These are phyloP conservation scores for Emergomyces africanus DNA, from an alignment of 2,329 filamentous ascomycete genomes.

Conservation along the genomic window DNA sequence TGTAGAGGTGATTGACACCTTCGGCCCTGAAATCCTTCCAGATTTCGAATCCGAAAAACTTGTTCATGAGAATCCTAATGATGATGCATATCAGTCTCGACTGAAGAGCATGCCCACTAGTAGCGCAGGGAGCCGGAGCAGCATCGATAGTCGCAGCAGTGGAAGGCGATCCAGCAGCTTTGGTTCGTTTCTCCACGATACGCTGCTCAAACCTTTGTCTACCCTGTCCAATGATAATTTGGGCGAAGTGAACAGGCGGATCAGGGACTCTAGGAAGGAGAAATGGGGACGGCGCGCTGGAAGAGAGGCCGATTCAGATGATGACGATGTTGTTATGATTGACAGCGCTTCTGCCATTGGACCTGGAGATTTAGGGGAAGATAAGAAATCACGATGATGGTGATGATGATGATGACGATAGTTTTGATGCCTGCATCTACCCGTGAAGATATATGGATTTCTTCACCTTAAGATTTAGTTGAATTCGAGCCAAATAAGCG, in stretches of 20 bases:
- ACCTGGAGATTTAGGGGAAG: not conserved
- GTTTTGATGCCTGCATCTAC: not conserved
- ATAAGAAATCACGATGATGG: slow-evolving; percentile 1
- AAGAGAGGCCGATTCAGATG: slow-evolving; percentile 5
- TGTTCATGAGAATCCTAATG: slow-evolving; percentile 27
- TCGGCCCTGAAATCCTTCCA: slow-evolving; percentile 77
- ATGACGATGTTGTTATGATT: slow-evolving; percentile 1
- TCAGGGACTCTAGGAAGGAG: slow-evolving; percentile 61
- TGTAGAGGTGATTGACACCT: slow-evolving; percentile 69
- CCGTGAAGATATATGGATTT: not conserved
- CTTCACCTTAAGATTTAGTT: not conserved
- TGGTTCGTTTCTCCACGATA: not conserved
- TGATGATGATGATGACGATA: not conserved
- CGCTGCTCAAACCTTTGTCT: slow-evolving; percentile 3
- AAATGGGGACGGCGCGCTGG: slow-evolving; percentile 44
- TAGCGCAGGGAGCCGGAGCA: slow-evolving; percentile 4
- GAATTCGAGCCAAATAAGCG: not conserved
- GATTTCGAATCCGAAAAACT: slow-evolving; percentile 60
- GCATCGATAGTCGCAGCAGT: slow-evolving; percentile 1
- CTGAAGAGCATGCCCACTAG: slow-evolving; percentile 7
- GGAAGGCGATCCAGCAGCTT: slow-evolving; percentile 1
- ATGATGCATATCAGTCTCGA: slow-evolving; percentile 12
- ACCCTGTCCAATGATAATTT: slow-evolving; percentile 2
- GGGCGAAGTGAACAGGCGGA: slow-evolving; percentile 39
- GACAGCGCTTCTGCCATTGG: not conserved